Evolutionary conservation across 2,329 filamentous ascomycete species (phyloP), one percentile per base, ranked within the genome.

Genomic region (Penicillium verrucosum): DNA sequence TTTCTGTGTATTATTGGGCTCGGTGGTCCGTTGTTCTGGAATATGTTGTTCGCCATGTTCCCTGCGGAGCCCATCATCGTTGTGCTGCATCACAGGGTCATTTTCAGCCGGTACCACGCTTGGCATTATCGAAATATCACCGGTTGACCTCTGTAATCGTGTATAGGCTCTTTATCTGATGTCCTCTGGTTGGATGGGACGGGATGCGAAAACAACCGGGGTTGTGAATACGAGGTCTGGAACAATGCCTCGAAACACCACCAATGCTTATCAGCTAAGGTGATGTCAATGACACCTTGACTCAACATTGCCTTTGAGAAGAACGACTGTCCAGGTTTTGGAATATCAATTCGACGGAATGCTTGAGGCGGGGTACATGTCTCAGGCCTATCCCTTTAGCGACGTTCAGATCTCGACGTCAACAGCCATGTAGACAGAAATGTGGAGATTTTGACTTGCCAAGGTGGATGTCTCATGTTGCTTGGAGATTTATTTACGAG

Each of bases 161-260:
- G 54, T 40, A 41, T 52, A 41, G 5, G 16, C 10, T 32, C 30
- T 36, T n/a, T 32, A n/a, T 45, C 34, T 21, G 36, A 23, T 18
- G 8, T 27, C 18, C 11, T 41, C 23, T 18, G 5, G 38, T 55
- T 23, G 42, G 51, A 50, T 56, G 57, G 40, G 51, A 34, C 18
- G 43, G 51, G 30, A 30, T 30, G 4, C 29, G 29, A 11, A 30
- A 38, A 41, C n/a, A 44, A 46, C 29, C 37, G 43, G 29, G 51
- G n/a, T 41, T 30, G 51, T 34, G 58, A 66, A 69, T 68, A 69
- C 67, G 67, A 69, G 66, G 42, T 63, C 60, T 63, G 59, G 56
- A 63, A 66, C 60, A 61, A 18, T 42, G 21, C 40, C 42, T 54
- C 42, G 42, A 61, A 51, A 61, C 47, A 58, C 36, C 47, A 60